Evolutionary conservation across 768 basidiomycete species (phyloP).

Genomic region (Amanita rimosa): DNA sequence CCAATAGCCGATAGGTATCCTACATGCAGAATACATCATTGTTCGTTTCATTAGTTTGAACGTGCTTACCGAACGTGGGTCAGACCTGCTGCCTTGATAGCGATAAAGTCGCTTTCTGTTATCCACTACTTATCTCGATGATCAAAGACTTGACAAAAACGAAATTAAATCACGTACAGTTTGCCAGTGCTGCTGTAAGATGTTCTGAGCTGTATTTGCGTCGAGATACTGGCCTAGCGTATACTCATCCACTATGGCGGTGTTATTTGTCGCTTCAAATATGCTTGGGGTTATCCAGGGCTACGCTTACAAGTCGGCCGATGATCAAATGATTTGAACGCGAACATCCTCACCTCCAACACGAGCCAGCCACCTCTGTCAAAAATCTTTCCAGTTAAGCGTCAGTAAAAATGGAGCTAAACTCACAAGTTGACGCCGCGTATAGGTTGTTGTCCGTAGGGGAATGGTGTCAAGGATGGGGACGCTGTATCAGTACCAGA

Average conservation of each 20-base stretch:
- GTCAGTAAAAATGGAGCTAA: background rate
- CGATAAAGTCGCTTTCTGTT: conserved; percentile 57
- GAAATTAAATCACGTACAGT: conserved; percentile 22
- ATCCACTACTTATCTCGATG: conserved; percentile 31
- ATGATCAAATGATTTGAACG: background rate
- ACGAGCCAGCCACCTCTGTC: conserved; percentile 54
- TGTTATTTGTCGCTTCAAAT: conserved; percentile 50
- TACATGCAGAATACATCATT: conserved; percentile 13
- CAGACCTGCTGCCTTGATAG: conserved; percentile 54
- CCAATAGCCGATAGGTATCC: conserved; percentile 70
- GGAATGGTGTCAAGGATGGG: conserved; percentile 1
- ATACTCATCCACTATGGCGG: conserved; percentile 46
- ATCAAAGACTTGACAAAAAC: conserved; percentile 1
- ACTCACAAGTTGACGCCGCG: conserved; percentile 56
- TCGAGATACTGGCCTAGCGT: conserved; percentile 48
- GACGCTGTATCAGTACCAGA: background rate
- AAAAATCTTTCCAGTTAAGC: background rate
- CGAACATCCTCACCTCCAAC: conserved; percentile 29
- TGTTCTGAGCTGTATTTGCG: conserved; percentile 24
- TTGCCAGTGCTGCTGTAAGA: conserved; percentile 45
- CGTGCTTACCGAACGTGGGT: conserved; percentile 54
- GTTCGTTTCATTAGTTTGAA: background rate
- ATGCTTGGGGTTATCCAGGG: conserved; percentile 76
- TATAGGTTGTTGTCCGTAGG: conserved; percentile 19
- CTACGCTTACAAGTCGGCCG: conserved; percentile 18